Base-by-base conservation (phyloP, 768 basidiomycete species). In the Russula vinacea region DNA sequence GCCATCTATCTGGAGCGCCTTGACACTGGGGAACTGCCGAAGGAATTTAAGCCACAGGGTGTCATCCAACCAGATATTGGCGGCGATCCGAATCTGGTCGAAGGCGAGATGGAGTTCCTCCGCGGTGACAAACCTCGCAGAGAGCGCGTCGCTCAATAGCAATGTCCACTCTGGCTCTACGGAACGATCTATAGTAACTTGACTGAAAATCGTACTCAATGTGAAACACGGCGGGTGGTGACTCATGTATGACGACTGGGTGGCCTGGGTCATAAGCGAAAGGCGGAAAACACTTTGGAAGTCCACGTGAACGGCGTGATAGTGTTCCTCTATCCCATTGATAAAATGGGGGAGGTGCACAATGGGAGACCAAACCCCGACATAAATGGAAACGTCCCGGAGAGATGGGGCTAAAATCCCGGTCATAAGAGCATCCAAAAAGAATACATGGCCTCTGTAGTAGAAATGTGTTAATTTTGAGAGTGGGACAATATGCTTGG, bases 341-440 rank as follows among this genome's bases (percentile, higher is more conserved):
- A 58, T 35, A 5, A 64, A 64, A 19, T 22, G 22, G 24, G 40
- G 6, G 33, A 54, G 14, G 24, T 37, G 42, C 0, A 19, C 24
- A 26, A 45, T 9, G 16, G 50, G 9, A 33, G 17, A 13, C 10
- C 2, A 22, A 1, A 29, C 5, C 29, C 29, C 2, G 29, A 29
- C 29, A 29, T 29, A 2, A 29, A 29, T 29, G 29, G 35, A 0
- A 42, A 57, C 6, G 19, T 37, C 35, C 14, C 50, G 26, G 17
- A 57, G 40, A 37, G 29, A 57, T 14, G 62, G 56, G n/a, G 50
- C 56, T 6, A 16, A 2, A 16, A 63, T 13, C 16, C 50, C 24
- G 19, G 24, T 32, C 19, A 47, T 0, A 1, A 63, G 22, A 7
- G 9, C 33, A 10, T 53, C 19, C 11, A 45, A 29, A 29, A 29